These are phyloP conservation scores for Scedosporium apiospermum DNA, from an alignment of 2,329 filamentous ascomycete species.

Conservation along the genomic window DNA sequence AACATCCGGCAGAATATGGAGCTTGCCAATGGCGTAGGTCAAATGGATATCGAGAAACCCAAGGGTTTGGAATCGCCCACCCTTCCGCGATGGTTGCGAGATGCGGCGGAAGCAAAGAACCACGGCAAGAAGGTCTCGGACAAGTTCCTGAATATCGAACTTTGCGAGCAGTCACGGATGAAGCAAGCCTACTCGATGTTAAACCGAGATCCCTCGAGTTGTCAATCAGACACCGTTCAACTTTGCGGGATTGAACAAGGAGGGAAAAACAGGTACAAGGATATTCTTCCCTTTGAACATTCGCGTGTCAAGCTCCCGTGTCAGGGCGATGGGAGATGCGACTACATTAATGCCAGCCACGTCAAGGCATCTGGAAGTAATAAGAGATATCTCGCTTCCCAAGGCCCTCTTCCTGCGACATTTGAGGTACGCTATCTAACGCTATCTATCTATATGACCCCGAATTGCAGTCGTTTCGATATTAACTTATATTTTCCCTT, in stretches of 20 bases:
- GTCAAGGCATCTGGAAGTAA: conserved; percentile 71
- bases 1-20: conserved; percentile 98
- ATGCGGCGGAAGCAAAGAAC: conserved; percentile 56
- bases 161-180: conserved; percentile 86
- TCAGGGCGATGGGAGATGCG: conserved; percentile 59
- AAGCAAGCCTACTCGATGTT: conserved; percentile 57
- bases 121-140: conserved; percentile 74
- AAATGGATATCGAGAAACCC: conserved; percentile 50
- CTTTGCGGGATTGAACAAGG: conserved; percentile 93
- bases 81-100: conserved; percentile 69
- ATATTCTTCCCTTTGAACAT: conserved; percentile 94
- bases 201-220: conserved; percentile 24
- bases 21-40: conserved; percentile 83
- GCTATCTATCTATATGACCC: background rate
- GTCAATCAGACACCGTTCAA: conserved; percentile 39
- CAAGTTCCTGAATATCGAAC: conserved; percentile 76
- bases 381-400: conserved; percentile 91
- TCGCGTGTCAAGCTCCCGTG: conserved; percentile 72
- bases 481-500: background rate
- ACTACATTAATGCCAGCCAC: conserved; percentile 94
- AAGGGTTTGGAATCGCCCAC: conserved; percentile 33
- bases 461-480: background rate
- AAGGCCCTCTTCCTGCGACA: conserved; percentile 85
- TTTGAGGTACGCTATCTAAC: conserved; percentile 58
- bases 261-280: conserved; percentile 93